phyloP scores from a whole-genome alignment of 2,329 filamentous ascomycete genomes.

The Septoria linicola region DNA sequence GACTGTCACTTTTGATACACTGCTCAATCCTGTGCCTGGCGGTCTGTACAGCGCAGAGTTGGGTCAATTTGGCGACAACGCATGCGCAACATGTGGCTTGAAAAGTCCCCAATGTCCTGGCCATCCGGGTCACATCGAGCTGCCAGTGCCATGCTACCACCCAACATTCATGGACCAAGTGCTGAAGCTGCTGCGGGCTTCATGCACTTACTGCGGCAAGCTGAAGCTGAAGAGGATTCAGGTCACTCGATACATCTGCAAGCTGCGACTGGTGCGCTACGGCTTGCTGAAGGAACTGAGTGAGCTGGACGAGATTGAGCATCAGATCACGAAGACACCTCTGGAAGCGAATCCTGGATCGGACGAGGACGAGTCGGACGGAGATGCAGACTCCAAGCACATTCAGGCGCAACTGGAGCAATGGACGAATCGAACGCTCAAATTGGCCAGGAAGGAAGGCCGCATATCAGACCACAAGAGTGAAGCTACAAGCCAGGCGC shows the following conservation, averaged over 20 bases:
- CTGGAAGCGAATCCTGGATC: constrained; percentile 15
- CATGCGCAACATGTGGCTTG: constrained; percentile 88
- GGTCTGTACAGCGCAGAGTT: constrained; percentile 91
- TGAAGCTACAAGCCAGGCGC: constrained; percentile 75
- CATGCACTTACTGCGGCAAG: constrained; percentile 87
- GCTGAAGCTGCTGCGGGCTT: constrained; percentile 76
- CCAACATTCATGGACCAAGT: constrained; percentile 95
- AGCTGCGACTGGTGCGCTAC: constrained; percentile 79
- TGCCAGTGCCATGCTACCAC: constrained; percentile 91
- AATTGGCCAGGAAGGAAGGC: constrained; percentile 53
- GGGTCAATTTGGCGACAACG: constrained; percentile 81
- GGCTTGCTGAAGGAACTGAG: constrained; percentile 71
- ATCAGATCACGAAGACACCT: constrained; percentile 20
- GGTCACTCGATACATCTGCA: constrained; percentile 77
- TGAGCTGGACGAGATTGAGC: constrained; percentile 48
- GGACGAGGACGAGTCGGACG: constrained; percentile 58
- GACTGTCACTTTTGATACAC: constrained; percentile 87
- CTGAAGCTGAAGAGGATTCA: constrained; percentile 76
- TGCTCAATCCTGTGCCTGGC: constrained; percentile 83
- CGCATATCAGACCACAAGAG: constrained; percentile 65
- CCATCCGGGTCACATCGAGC: constrained; percentile 91
- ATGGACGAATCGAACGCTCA: constrained; percentile 73
- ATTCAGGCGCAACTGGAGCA: constrained; percentile 58
- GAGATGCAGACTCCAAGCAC: constrained; percentile 59
- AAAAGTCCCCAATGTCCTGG: constrained; percentile 78